Evolutionary conservation across 768 basidiomycete genomes (phyloP), one percentile per base, ranked within the genome.

Genomic region (Rhodotorula diobovata): DNA sequence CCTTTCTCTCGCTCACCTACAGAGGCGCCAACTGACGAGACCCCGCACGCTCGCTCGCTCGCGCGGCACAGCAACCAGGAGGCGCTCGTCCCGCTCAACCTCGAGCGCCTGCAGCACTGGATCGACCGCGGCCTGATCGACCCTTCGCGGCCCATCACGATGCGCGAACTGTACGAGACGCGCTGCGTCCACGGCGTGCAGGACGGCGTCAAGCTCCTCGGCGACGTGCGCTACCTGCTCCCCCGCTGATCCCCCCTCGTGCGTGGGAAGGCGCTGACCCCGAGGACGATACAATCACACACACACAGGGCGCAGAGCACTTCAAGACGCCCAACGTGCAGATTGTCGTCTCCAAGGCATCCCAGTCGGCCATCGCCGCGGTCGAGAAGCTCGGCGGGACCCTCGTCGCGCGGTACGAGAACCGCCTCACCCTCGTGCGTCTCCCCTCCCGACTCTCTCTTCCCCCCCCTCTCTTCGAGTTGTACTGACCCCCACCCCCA

Each of bases 401-500:
- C 59, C 87, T 97, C 46, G 86, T 89, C 57, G 93, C 93, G 82
- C 89, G 91, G 78, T 95, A 90, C 80, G 93, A 95, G 82, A 98
- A 98, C 81, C 81, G 85, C 30, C 84, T 96, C 45, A 88, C 90
- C 1, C 85, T 82, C 79, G 74, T 74, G 28, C 20, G 78, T 71
- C n/a, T 18, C 30, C 28, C 25, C 60, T 32, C 11, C 54, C 35
- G 37, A 28, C 43, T n/a, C 34, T 45, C 32, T 11, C 34, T 34
- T 35, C 32, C 45, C 9, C 7, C 30, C 23, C 16, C 50, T 61
- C 9, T 37, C 28, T 21, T 12, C 32, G 28, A 30, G 30, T 25
- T 25, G 28, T 35, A 35, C 10, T 39, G n/a, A 46, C 32, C n/a
- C 60, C 57, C 61, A 8, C 5, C 23, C 4, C 23, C 9, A 23